Evolutionary conservation across 1,284 basidiomycete species (phyloP).

Genomic region (Paramarasmius palmivorus): DNA sequence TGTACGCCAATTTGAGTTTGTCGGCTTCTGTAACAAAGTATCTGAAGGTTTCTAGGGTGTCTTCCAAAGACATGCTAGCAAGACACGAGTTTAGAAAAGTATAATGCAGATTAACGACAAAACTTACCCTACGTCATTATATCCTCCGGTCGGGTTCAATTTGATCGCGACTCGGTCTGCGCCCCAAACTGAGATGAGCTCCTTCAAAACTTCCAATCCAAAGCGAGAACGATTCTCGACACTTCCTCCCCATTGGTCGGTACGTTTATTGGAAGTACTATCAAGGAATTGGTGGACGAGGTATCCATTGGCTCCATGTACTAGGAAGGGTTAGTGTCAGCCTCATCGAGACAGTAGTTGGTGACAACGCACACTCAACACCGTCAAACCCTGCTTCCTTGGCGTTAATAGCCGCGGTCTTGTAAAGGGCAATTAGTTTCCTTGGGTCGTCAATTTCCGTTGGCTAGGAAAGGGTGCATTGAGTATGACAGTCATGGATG

Average conservation of each 20-base stretch:
- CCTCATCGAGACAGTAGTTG: neutral
- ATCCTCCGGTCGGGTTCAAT: conserved; percentile 47
- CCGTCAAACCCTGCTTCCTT: no score
- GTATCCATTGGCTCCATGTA: conserved; percentile 50
- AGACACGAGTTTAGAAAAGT: neutral
- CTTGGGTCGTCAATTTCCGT: conserved; percentile 41
- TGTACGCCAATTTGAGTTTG: conserved; percentile 21
- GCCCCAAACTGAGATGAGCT: conserved; percentile 49
- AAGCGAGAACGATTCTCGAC: conserved; percentile 58
- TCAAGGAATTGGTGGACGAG: conserved; percentile 62
- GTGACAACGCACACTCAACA: conserved; percentile 45
- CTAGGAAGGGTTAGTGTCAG: conserved; percentile 21
- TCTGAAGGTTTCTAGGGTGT: conserved; percentile 25
- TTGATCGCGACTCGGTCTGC: conserved; percentile 49
- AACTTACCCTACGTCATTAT: conserved; percentile 45
- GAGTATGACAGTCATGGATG: no score
- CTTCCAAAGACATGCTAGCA: conserved; percentile 39
- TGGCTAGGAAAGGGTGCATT: no score
- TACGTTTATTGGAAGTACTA: conserved; percentile 50
- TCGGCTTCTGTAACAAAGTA: conserved; percentile 23
- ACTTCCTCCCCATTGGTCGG: conserved; percentile 62
- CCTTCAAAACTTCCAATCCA: conserved; percentile 52
- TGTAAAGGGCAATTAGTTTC: conserved; percentile 44
- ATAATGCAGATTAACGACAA: conserved; percentile 37
- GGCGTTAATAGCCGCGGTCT: conserved; percentile 50